phyloP scores from a whole-genome alignment of 1,284 basidiomycete genomes.

The Earliella scabrosa region DNA sequence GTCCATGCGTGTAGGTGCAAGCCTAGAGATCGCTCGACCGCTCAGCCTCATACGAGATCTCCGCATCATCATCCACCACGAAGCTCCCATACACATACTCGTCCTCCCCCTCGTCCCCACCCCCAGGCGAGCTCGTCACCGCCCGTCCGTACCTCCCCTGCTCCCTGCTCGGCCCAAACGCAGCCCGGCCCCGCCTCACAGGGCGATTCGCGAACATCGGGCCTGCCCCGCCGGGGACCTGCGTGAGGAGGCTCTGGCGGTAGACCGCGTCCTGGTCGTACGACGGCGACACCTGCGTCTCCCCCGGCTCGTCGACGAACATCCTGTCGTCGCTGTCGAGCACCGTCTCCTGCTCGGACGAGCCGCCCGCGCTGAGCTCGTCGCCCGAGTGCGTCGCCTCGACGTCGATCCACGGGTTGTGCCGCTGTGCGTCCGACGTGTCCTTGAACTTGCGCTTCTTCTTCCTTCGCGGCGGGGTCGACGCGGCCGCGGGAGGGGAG shows the following conservation, averaged over 20 bases:
- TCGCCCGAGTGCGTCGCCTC: slow-evolving; percentile 83
- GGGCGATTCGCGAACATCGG: slow-evolving; percentile 62
- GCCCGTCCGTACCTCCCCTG: slow-evolving; percentile 30
- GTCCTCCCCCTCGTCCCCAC: slow-evolving; percentile 50
- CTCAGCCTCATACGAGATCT: slow-evolving; percentile 39
- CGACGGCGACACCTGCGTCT: slow-evolving; percentile 76
- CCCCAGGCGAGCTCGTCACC: slow-evolving; percentile 64
- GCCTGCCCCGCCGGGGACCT: slow-evolving; percentile 51
- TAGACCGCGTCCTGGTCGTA: slow-evolving; percentile 77
- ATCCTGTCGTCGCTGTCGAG: slow-evolving; percentile 68
- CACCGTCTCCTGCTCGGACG: slow-evolving; percentile 47
- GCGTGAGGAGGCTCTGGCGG: slow-evolving; percentile 71
- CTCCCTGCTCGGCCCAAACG: slow-evolving; percentile 13
- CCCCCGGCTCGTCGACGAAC: slow-evolving; percentile 67
- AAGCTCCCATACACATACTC: slow-evolving; percentile 77
- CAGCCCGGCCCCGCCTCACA: slow-evolving; percentile 41
- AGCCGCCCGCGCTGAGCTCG: slow-evolving; percentile 64
- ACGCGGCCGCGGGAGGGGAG: slow-evolving; percentile 19
- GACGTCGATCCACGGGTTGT: slow-evolving; percentile 61
- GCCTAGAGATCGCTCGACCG: slow-evolving; percentile 16
- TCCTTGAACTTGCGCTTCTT: slow-evolving; percentile 39
- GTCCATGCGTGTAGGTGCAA: not conserved
- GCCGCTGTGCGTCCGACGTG: slow-evolving; percentile 37
- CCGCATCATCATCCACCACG: slow-evolving; percentile 73
- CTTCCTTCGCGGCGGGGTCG: slow-evolving; percentile 39